A percentile compares a stretch with the other conserved stretches of the same genome.
These are phyloP conservation scores for Penicillium crustosum DNA, from an alignment of 2,329 filamentous ascomycete genomes.

Conservation along the genomic window DNA sequence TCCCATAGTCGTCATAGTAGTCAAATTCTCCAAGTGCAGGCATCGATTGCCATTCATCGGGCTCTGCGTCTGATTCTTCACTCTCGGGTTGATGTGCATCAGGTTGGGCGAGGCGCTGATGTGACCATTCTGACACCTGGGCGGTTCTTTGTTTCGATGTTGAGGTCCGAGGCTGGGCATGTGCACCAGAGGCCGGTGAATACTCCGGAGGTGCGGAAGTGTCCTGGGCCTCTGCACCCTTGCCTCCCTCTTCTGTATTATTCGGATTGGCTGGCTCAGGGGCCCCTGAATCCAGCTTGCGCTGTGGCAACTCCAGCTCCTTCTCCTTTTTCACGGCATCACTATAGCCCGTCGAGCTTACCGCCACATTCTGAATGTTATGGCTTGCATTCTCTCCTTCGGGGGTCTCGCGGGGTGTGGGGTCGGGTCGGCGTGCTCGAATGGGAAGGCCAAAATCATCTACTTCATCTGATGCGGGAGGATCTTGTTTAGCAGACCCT, in stretches of 20 bases:
- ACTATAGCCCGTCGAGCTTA: neutral
- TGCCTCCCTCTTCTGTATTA: constrained; percentile 4
- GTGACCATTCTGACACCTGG: constrained; percentile 79
- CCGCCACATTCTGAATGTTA: constrained; percentile 18
- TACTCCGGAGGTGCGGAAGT: constrained; percentile 9
- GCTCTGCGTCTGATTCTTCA: constrained; percentile 54
- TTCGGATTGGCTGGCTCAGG: neutral
- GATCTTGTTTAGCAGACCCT: constrained; percentile 4
- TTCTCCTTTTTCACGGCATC: neutral
- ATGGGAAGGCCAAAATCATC: constrained; percentile 45
- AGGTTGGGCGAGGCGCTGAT: constrained; percentile 70
- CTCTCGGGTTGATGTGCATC: constrained; percentile 37
- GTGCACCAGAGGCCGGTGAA: constrained; percentile 1
- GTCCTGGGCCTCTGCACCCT: constrained; percentile 6
- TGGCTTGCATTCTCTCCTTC: constrained; percentile 22
- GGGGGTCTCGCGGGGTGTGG: constrained; percentile 15
- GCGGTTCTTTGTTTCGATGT: constrained; percentile 28
- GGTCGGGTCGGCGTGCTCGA: constrained; percentile 25
- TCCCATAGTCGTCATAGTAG: constrained; percentile 92
- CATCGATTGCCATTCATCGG: constrained; percentile 90
- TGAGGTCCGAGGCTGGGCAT: constrained; percentile 16
- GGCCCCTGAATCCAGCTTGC: neutral
- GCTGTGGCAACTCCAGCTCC: neutral
- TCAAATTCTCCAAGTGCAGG: constrained; percentile 89
- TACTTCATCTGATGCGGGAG: constrained; percentile 21